A percentile compares a stretch with the other conserved stretches of the same genome.
Conservation (phyloP, 129 eudicot species). For the Flaveria ramosissima region DNA sequence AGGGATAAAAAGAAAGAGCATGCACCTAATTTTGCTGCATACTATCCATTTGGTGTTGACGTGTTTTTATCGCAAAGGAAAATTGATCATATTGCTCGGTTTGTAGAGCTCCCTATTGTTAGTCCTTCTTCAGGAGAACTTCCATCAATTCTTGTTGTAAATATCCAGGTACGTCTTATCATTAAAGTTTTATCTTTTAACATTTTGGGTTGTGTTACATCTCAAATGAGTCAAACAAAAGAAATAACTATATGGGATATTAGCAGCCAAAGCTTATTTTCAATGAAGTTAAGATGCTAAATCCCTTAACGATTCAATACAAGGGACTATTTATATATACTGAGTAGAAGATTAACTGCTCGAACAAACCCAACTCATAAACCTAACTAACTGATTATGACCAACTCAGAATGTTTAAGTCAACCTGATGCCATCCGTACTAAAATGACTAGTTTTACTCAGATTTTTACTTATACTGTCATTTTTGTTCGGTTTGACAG, state of each 20-base stretch:
- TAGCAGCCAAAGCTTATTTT: not conserved
- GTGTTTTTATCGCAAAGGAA: constrained; percentile 75
- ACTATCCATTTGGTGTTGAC: constrained; percentile 83
- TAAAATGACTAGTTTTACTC: not conserved
- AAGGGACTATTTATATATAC: no score
- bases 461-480: not conserved
- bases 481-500: constrained; percentile 37
- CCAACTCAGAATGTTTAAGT: not conserved
- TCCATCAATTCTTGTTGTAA: constrained; percentile 88
- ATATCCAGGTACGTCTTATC: constrained; percentile 68
- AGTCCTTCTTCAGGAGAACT: constrained; percentile 59
- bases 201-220: not conserved
- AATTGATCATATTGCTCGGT: constrained; percentile 77
- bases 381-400: no score
- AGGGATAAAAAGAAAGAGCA: constrained; percentile 92
- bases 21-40: constrained; percentile 76
- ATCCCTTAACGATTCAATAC: not conserved
- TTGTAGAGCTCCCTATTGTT: constrained; percentile 72
- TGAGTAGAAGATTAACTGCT: no score
- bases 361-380: no score
- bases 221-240: not conserved
- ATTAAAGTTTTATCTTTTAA: constrained; percentile 5
- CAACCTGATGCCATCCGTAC: not conserved
- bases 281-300: not conserved
- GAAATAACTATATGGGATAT: not conserved